Evolutionary conservation across 176 grass and related monocot genomes (phyloP), one percentile per base, ranked within the genome.

Genomic region (Raddia distichophylla): DNA sequence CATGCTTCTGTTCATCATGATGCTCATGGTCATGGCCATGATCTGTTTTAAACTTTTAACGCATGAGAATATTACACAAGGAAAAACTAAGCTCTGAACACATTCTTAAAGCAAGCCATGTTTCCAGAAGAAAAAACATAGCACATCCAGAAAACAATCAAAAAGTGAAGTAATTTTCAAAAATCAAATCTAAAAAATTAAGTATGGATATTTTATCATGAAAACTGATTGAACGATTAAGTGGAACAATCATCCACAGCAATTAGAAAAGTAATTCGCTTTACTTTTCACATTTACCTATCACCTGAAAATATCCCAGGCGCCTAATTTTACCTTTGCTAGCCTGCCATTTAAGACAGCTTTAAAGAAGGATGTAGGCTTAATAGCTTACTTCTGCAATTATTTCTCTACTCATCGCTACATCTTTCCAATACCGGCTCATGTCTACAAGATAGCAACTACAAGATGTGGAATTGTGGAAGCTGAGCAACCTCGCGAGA

Each of bases 1-100:
- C 93, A 9, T 76, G 93, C 73, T 93, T 94, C 79, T 93, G 89
- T 68, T 98, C 92, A 44, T 89, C 88, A 20, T 88, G 84, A 82
- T 99, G 82, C 74, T 89, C 87, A 48, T 94, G 53, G 32, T 89
- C 87, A 48, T 94, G 53, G 32, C 84, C 78, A 74, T 89, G 73
- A 69, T 95, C 96, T 99, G 86, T 80, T 78, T 75, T 12, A 60
- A 64, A 80, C 19, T 40, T 78, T 71, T 9, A 67, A 70, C 19
- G 20, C 62, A 70, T 77, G 22, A 81, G 87, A 47, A 81, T 81
- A 71, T 86, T 85, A 71, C 3, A 82, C 34, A 65, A 8, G 35
- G n/a, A 74, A 86, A 12, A 80, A 33, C 69, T 18, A 74, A 65
- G 20, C 50, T 40, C 60, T 10, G 27, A 42, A 86, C 11, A 80